Evolutionary conservation across 495 filamentous ascomycete species (phyloP), one percentile per base, ranked within the genome.

Genomic region (Amorphotheca resinae): DNA sequence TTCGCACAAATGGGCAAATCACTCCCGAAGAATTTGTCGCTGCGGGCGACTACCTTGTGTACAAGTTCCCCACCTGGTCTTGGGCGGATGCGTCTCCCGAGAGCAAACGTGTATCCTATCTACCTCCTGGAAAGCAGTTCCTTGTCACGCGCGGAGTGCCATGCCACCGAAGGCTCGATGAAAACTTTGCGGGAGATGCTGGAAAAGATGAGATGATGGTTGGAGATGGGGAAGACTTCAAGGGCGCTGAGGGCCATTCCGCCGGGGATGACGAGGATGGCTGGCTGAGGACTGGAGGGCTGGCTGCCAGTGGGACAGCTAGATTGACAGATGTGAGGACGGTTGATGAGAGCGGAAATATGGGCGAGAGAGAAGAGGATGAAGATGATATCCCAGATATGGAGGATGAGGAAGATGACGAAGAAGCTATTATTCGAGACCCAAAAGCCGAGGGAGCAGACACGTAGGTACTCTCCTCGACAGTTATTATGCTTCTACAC

Each of bases 1-100:
- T 99, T 69, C 86, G 87, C 49, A 68, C 69, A 46, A 93, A 87
- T 2, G 91, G 91, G 51, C 81, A 96, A 63, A 86, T 99, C 64
- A 96, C 93, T 0, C 89, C 89, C 32, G 93, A 95, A 58, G 91
- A 99, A 70, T 99, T 99, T 60, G 70, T 95, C 12, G 79, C 81
- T 3, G 93, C 91, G 2, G 91, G 93, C 51, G 91, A 99, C 66
- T 99, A 95, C 63, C 82, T 99, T 30, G 87, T 95, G 56, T 94
- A 89, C 77, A 96, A 95, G 67, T 99, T 99, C 63, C 91, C 91
- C 4, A 91, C 89, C 34, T 99, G 91, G 91, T 80, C 84, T n/a
- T 99, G 91, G 91, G 75, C 78, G 44, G 84, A 89, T 52, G 88
- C 88, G 36, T 84, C 87, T 8, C 73, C 74, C 15, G 72, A 79